These are phyloP conservation scores for maize (Zea mays) DNA, from an alignment of 176 grass and related monocot genomes.

Conservation along the genomic window Zm-B73-REFERENCE-NAM-5.0 NC_050099.1:236163001-236163500, in stretches of 20 bases:
- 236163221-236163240: not conserved
- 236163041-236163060: not conserved
- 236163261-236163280: constrained; percentile 1
- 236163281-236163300: not conserved
- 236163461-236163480: too few relatives aligned
- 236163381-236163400: too few relatives aligned
- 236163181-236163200: constrained; percentile 10
- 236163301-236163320: constrained; percentile 6
- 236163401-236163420: too few relatives aligned
- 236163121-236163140: constrained; percentile 5
- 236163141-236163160: not conserved
- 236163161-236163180: not conserved
- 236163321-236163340: not conserved
- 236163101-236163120: not conserved
- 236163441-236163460: too few relatives aligned
- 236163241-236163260: not conserved
- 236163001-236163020: not conserved
- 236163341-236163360: too few relatives aligned
- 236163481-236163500: too few relatives aligned
- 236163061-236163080: constrained; percentile 4
- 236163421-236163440: too few relatives aligned
- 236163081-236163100: not conserved
- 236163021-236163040: not conserved
- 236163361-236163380: too few relatives aligned
- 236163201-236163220: not conserved